Conservation (phyloP, 225 moss, liverwort and hornwort species). For the Bryoerythrophyllum caledonicum region DNA sequence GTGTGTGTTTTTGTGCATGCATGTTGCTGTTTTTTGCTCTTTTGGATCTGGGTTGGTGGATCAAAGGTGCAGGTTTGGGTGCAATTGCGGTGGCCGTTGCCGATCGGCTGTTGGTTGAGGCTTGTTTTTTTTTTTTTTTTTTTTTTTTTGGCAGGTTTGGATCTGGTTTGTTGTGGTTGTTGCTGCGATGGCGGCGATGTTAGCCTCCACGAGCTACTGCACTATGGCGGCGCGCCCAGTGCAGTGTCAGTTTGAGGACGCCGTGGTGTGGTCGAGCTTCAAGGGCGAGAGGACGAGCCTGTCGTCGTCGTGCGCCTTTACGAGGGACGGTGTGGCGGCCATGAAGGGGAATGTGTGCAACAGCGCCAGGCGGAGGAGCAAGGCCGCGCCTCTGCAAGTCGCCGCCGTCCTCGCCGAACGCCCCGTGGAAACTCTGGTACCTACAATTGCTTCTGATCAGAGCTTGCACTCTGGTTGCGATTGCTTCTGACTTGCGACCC, state of each 20-base stretch:
- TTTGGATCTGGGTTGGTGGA: neutral
- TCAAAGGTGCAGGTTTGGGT: neutral
- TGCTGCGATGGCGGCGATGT: constrained; percentile 35
- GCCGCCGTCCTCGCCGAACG: constrained; percentile 51
- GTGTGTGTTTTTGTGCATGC: neutral
- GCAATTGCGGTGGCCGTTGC: neutral
- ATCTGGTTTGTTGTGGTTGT: neutral
- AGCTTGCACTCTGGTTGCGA: neutral
- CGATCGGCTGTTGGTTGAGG: neutral
- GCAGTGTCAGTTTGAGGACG: neutral
- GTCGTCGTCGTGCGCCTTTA: constrained; percentile 18
- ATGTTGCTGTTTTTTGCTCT: neutral
- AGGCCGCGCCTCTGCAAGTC: constrained; percentile 14
- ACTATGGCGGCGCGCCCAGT: neutral
- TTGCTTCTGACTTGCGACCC: too few relatives aligned
- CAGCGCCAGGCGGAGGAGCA: neutral
- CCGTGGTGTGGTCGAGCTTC: constrained; percentile 25
- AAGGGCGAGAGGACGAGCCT: constrained; percentile 20
- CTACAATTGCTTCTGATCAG: neutral
- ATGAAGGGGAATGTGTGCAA: neutral
- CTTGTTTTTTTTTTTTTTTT: neutral
- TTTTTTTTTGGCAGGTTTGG: neutral
- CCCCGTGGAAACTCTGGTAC: constrained; percentile 52
- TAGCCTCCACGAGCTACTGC: constrained; percentile 51
- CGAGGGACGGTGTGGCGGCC: neutral